These are phyloP conservation scores for Amanita thiersii DNA, from an alignment of 768 basidiomycete species.

Conservation along the genomic window DNA sequence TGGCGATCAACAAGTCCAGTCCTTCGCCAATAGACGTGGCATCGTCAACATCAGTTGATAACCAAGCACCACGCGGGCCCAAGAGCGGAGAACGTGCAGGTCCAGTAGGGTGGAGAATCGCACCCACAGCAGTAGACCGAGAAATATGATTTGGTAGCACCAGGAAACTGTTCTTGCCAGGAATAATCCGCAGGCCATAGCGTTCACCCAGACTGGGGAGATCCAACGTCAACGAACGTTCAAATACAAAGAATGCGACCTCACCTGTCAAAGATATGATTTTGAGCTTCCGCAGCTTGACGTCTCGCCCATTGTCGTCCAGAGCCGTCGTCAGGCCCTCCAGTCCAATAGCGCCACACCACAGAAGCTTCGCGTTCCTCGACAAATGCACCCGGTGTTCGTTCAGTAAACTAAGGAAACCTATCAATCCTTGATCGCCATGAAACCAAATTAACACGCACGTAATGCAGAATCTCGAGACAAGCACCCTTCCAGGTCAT, in stretches of 20 bases:
- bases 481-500: constrained; percentile 76
- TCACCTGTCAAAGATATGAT: constrained; percentile 80
- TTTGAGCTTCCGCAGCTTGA: constrained; percentile 87
- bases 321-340: constrained; percentile 30
- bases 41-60: constrained; percentile 17
- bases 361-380: constrained; percentile 79
- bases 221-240: neutral
- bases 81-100: constrained; percentile 34
- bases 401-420: constrained; percentile 68
- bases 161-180: constrained; percentile 72
- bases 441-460: constrained; percentile 27
- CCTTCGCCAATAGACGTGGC: constrained; percentile 22
- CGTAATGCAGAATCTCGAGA: constrained; percentile 78
- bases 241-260: constrained; percentile 1
- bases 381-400: constrained; percentile 79
- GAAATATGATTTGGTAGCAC: constrained; percentile 79
- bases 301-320: constrained; percentile 78
- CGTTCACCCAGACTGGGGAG: constrained; percentile 62
- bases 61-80: constrained; percentile 28
- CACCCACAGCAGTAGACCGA: constrained; percentile 74
- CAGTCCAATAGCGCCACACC: constrained; percentile 83
- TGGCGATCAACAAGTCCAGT: constrained; percentile 51
- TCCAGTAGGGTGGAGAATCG: constrained; percentile 64
- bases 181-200: constrained; percentile 77
- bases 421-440: constrained; percentile 4